phyloP scores from a whole-genome alignment of 768 basidiomycete genomes.

The Neoboletus brunneissimus region DNA sequence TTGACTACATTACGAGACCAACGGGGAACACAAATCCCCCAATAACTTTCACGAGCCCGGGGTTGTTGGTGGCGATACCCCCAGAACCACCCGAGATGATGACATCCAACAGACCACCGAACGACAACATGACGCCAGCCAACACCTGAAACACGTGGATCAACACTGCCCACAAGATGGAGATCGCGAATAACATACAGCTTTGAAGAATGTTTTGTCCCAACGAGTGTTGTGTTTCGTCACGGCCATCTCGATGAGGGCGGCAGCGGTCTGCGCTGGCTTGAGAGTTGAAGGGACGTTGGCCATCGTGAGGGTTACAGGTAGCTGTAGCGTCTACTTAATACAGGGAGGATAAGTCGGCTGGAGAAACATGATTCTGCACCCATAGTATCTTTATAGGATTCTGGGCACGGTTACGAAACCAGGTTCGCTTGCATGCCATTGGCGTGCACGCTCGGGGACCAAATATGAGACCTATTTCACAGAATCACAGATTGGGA shows the following conservation, averaged over 20 bases:
- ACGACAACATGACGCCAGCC: conserved; percentile 72
- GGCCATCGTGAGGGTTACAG: conserved; percentile 13
- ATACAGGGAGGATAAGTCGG: neutral
- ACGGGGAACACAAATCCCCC: conserved; percentile 72
- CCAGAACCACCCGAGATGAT: conserved; percentile 59
- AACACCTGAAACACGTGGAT: conserved; percentile 44
- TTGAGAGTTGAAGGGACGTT: conserved; percentile 47
- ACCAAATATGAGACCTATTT: conserved; percentile 4
- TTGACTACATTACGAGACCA: conserved; percentile 69
- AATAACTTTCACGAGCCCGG: conserved; percentile 65
- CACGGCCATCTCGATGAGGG: conserved; percentile 55
- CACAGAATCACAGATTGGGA: conserved; percentile 1
- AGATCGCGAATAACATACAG: conserved; percentile 42
- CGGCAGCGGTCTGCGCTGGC: conserved; percentile 55
- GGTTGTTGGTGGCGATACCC: conserved; percentile 49
- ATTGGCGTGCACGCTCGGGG: neutral
- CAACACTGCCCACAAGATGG: neutral
- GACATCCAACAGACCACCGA: conserved; percentile 63
- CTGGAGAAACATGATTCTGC: neutral
- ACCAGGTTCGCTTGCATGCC: neutral
- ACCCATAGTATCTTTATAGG: conserved; percentile 18
- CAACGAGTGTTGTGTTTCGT: conserved; percentile 62
- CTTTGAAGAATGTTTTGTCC: conserved; percentile 63
- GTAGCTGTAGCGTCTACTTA: neutral
- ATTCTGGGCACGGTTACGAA: conserved; percentile 3